Conservation (phyloP, 305 asterid species). For the Fraxinus nigra region DNA sequence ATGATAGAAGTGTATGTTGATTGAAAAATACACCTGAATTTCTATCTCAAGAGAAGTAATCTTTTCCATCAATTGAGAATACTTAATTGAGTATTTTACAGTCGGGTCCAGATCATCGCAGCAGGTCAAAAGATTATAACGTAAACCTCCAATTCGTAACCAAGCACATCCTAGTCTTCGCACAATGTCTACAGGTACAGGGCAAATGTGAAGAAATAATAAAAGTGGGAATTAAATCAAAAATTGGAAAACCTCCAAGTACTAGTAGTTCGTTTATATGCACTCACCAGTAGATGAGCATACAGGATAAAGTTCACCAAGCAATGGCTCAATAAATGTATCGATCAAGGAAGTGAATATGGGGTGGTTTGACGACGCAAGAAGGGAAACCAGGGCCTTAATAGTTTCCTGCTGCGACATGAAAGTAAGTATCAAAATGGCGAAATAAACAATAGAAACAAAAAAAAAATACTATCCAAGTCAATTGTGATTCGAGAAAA, state of each 20-base stretch:
- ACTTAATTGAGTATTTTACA: conserved; percentile 63
- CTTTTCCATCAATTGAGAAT: conserved; percentile 59
- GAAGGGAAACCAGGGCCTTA: conserved; percentile 44
- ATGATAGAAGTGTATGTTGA: not conserved
- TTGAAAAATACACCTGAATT: conserved; percentile 48
- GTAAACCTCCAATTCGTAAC: conserved; percentile 66
- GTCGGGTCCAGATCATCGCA: conserved; percentile 78
- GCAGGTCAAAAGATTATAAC: conserved; percentile 71
- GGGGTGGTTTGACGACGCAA: conserved; percentile 70
- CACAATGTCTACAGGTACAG: conserved; percentile 32
- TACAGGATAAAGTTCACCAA: conserved; percentile 47
- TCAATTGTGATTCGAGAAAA: conserved; percentile 10
- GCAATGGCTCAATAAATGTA: conserved; percentile 60
- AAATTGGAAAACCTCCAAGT: not conserved
- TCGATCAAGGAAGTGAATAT: conserved; percentile 53
- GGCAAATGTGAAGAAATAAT: conserved; percentile 9
- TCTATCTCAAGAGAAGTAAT: conserved; percentile 76
- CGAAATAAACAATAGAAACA: conserved; percentile 3
- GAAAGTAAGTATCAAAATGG: conserved; percentile 9
- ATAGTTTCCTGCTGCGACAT: conserved; percentile 39
- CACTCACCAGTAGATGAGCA: conserved; percentile 50
- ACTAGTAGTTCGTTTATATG: not conserved
- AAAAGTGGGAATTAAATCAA: not conserved
- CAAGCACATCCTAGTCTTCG: conserved; percentile 56
- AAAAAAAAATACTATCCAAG: not conserved